These are phyloP conservation scores for Rubroboletus pulcherrimus DNA, from an alignment of 768 basidiomycete genomes.

Conservation along the genomic window DNA sequence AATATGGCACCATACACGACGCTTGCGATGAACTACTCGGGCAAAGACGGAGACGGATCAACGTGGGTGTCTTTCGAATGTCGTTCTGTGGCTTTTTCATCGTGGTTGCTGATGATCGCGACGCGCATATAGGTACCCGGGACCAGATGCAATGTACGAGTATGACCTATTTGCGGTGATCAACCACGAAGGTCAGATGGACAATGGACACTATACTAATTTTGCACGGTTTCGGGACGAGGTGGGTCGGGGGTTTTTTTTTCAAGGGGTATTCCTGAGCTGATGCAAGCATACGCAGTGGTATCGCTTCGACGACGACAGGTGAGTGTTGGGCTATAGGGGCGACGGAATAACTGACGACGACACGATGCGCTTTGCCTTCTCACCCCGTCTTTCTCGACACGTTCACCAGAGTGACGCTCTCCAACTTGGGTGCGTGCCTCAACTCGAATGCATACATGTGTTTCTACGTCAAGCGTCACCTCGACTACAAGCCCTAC, in stretches of 20 bases:
- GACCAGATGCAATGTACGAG: constrained; percentile 70
- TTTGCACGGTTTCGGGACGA: constrained; percentile 83
- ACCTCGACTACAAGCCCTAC: constrained; percentile 77
- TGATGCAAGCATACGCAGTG: constrained; percentile 46
- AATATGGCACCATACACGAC: constrained; percentile 91
- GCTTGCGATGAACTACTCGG: constrained; percentile 47
- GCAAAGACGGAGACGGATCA: constrained; percentile 37
- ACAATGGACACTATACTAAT: constrained; percentile 93
- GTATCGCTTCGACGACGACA: constrained; percentile 95
- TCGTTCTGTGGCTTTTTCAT: background rate
- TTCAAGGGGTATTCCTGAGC: background rate
- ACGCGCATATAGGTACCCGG: constrained; percentile 37
- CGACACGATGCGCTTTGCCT: background rate
- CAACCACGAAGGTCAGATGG: constrained; percentile 90
- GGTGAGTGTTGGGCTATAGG: constrained; percentile 43
- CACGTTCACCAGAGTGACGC: constrained; percentile 53
- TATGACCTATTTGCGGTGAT: constrained; percentile 93
- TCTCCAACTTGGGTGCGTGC: constrained; percentile 62
- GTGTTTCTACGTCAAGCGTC: constrained; percentile 93
- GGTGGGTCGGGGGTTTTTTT: constrained; percentile 45
- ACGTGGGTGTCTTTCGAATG: constrained; percentile 19
- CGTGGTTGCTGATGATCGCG: background rate
- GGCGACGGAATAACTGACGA: background rate
- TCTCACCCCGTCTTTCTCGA: background rate
- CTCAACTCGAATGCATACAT: constrained; percentile 81